Conservation (phyloP, 176 grass and related monocot genomes). For the Musa acuminata region DNA sequence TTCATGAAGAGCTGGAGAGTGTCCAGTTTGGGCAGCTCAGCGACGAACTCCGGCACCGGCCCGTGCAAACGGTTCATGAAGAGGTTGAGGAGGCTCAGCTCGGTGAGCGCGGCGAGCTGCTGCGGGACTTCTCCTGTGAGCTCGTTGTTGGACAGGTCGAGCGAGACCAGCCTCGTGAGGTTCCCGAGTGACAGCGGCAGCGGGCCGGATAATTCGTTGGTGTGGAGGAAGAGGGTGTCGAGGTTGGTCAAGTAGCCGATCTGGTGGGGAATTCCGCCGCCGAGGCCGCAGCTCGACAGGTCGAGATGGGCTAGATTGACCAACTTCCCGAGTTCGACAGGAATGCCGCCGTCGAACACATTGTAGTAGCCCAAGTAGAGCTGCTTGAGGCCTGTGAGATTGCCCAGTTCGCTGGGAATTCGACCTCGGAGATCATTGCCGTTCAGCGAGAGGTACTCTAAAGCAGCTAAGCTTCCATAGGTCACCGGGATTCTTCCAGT, state of each 20-base stretch:
- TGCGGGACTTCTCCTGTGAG: slow-evolving; percentile 67
- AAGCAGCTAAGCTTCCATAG: slow-evolving; percentile 43
- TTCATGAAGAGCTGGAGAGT: slow-evolving; percentile 98
- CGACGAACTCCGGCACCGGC: slow-evolving; percentile 60
- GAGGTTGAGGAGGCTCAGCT: slow-evolving; percentile 67
- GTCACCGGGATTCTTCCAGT: slow-evolving; percentile 37
- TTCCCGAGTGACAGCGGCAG: slow-evolving; percentile 64
- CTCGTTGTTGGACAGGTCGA: slow-evolving; percentile 97
- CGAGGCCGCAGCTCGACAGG: slow-evolving; percentile 60
- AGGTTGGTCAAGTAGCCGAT: slow-evolving; percentile 45
- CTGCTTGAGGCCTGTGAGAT: slow-evolving; percentile 48
- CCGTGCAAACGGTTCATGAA: slow-evolving; percentile 90
- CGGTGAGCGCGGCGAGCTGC: slow-evolving; percentile 38
- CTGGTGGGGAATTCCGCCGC: slow-evolving; percentile 35
- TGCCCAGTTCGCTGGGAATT: slow-evolving; percentile 55
- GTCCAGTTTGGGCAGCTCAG: slow-evolving; percentile 46
- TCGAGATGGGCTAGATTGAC: slow-evolving; percentile 40
- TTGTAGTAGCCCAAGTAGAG: slow-evolving; percentile 90
- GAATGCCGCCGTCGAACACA: slow-evolving; percentile 57
- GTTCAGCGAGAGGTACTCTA: slow-evolving; percentile 87
- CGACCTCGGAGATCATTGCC: slow-evolving; percentile 63
- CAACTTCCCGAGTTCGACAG: slow-evolving; percentile 37
- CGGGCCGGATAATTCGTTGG: slow-evolving; percentile 50
- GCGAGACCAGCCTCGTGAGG: slow-evolving; percentile 40
- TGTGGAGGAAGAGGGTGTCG: slow-evolving; percentile 83